Evolutionary conservation across 2,329 filamentous ascomycete species (phyloP).

Genomic region (Sphaerulina vaccinii): DNA sequence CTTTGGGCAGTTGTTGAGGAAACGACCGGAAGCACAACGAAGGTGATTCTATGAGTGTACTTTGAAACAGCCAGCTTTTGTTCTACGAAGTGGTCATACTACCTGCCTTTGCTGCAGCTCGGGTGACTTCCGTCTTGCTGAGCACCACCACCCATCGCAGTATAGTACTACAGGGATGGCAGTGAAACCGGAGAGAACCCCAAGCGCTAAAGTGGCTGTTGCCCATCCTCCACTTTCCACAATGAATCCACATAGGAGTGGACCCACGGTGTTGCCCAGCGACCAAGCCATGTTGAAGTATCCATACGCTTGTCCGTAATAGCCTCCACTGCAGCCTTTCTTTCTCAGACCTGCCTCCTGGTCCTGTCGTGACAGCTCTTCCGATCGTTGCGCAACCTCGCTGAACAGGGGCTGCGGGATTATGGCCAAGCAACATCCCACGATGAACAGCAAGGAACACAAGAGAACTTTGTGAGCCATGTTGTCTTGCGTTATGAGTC

Average conservation of each 20-base stretch:
- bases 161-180: constrained; percentile 45
- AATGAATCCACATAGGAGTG: constrained; percentile 28
- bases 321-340: constrained; percentile 10
- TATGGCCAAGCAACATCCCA: constrained; percentile 23
- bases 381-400: constrained; percentile 24
- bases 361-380: constrained; percentile 14
- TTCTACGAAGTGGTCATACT: no score
- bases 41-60: no score
- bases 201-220: constrained; percentile 20
- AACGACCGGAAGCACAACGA: no score
- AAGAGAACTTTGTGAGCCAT: constrained; percentile 20
- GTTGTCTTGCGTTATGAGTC: constrained; percentile 21
- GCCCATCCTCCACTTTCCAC: constrained; percentile 27
- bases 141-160: constrained; percentile 18
- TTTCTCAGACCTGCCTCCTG: constrained; percentile 12
- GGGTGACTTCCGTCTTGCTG: no score
- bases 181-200: constrained; percentile 45
- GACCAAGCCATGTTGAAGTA: constrained; percentile 33
- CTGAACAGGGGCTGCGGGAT: constrained; percentile 26
- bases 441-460: constrained; percentile 19
- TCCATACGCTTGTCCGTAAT: constrained; percentile 56
- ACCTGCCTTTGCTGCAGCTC: no score
- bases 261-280: constrained; percentile 27
- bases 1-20: no score
- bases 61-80: no score